phyloP scores from a whole-genome alignment of 306 rosid genomes.

The Trifolium dubium region DNA sequence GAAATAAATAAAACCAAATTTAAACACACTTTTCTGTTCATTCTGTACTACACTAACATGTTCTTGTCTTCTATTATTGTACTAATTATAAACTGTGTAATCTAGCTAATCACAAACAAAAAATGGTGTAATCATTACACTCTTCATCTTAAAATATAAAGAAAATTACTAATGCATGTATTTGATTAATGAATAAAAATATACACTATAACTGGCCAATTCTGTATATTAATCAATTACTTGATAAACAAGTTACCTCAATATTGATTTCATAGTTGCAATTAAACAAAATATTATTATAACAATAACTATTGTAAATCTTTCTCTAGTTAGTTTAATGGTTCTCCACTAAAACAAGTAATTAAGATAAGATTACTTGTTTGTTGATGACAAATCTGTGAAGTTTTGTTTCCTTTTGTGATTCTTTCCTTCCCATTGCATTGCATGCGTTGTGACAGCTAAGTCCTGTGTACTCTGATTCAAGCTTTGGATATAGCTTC shows the following conservation, averaged over 20 bases:
- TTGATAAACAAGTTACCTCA: not conserved
- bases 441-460: slow-evolving; percentile 59
- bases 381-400: not conserved
- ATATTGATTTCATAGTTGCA: not conserved
- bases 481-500: slow-evolving; percentile 37
- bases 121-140: no score
- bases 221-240: not conserved
- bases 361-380: not conserved
- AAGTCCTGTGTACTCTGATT: slow-evolving; percentile 52
- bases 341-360: not conserved
- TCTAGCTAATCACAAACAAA: not conserved
- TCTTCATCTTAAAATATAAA: no score
- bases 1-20: no score
- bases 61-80: slow-evolving; percentile 12
- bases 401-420: slow-evolving; percentile 1
- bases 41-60: slow-evolving; percentile 14
- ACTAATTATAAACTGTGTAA: not conserved
- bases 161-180: no score
- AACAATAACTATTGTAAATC: no score
- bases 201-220: not conserved
- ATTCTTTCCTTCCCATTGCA: not conserved
- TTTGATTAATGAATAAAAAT: no score
- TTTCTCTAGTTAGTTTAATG: no score
- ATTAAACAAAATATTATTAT: no score
- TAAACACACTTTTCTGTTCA: not conserved